These are phyloP conservation scores for Colletotrichum sansevieriae DNA, from an alignment of 2,329 filamentous ascomycete species.

Conservation along the genomic window DNA sequence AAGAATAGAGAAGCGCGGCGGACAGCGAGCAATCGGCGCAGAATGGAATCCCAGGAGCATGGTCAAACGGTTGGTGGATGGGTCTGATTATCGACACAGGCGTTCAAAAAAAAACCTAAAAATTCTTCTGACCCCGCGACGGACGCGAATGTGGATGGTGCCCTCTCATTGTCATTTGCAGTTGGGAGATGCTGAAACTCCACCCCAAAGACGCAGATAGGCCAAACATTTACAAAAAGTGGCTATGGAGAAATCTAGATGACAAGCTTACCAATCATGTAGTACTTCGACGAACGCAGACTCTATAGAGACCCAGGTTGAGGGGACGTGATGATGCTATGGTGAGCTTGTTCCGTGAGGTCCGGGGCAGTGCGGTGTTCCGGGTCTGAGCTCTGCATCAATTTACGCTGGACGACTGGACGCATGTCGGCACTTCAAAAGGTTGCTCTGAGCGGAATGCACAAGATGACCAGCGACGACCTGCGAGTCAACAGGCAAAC, in stretches of 20 bases:
- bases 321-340: slow-evolving; percentile 19
- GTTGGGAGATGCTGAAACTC: not conserved
- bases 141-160: no score
- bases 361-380: not conserved
- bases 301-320: not conserved
- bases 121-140: slow-evolving; percentile 4
- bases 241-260: slow-evolving; percentile 1
- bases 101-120: slow-evolving; percentile 29
- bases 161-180: slow-evolving; percentile 10
- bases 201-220: not conserved
- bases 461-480: no score
- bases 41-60: slow-evolving; percentile 6
- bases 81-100: slow-evolving; percentile 14
- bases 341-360: slow-evolving; percentile 13
- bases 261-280: slow-evolving; percentile 3
- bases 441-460: no score
- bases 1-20: slow-evolving; percentile 8
- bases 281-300: not conserved
- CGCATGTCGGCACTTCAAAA: not conserved
- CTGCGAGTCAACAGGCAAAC: no score
- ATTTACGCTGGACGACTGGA: not conserved
- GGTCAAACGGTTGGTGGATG: not conserved
- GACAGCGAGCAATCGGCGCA: slow-evolving; percentile 28
- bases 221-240: not conserved
- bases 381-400: slow-evolving; percentile 15